These are phyloP conservation scores for Russula compacta DNA, from an alignment of 768 basidiomycete genomes.

Conservation along the genomic window DNA sequence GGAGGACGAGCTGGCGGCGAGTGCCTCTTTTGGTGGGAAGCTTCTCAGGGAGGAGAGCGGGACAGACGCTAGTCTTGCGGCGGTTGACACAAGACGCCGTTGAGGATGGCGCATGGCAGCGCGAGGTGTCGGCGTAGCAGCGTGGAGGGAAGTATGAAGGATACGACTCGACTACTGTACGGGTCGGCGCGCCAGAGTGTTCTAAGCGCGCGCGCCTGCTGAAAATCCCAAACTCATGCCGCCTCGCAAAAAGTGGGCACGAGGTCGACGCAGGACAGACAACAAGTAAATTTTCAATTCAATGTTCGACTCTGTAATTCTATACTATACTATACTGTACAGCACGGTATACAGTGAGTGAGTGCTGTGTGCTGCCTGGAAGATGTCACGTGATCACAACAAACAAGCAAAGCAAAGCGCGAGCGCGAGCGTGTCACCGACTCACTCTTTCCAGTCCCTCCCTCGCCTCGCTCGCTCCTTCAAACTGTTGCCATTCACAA, in stretches of 20 bases:
- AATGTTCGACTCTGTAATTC: no score
- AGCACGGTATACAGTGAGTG: no score
- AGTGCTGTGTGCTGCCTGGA: neutral
- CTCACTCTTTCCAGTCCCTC: neutral
- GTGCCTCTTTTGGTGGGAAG: conserved; percentile 56
- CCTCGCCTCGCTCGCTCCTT: neutral
- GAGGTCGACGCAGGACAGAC: no score
- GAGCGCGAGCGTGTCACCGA: neutral
- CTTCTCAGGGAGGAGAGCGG: conserved; percentile 43
- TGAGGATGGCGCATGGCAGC: conserved; percentile 49
- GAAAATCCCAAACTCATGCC: no score
- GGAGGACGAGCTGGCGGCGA: conserved; percentile 23
- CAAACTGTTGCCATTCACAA: neutral
- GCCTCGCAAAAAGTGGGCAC: no score
- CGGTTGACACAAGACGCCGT: conserved; percentile 42
- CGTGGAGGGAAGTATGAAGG: no score
- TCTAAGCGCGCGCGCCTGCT: no score
- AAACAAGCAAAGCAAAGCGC: neutral
- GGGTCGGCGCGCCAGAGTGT: no score
- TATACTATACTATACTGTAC: no score
- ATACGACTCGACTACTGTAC: no score
- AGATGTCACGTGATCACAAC: neutral
- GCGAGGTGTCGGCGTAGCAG: neutral
- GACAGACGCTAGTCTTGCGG: conserved; percentile 42
- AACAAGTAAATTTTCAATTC: no score